Evolutionary conservation across 2,329 filamentous ascomycete genomes (phyloP).

Genomic region (Epichloe aotearoae): DNA sequence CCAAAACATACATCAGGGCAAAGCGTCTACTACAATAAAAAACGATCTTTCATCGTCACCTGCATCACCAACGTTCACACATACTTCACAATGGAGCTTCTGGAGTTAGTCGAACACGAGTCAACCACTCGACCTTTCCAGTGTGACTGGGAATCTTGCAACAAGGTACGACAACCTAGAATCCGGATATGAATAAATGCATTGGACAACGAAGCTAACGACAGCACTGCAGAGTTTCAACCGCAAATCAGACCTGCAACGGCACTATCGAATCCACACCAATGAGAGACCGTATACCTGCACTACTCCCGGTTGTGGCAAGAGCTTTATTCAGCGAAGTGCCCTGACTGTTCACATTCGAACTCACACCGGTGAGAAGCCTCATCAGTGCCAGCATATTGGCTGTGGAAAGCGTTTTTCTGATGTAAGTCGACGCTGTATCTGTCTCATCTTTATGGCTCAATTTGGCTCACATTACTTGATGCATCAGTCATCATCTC

Average conservation of each 20-base stretch:
- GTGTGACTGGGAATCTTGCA: constrained; percentile 50
- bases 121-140: constrained; percentile 47
- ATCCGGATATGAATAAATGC: neutral
- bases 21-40: too few relatives aligned
- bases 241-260: constrained; percentile 56
- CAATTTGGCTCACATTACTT: constrained; percentile 5
- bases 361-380: constrained; percentile 60
- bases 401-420: constrained; percentile 58
- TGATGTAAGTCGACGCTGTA: constrained; percentile 36
- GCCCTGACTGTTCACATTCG: constrained; percentile 58
- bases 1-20: too few relatives aligned
- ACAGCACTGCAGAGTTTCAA: constrained; percentile 46
- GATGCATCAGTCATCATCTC: constrained; percentile 42
- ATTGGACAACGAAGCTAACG: neutral
- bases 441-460: neutral
- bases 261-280: constrained; percentile 59
- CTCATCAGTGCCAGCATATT: constrained; percentile 51
- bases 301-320: constrained; percentile 45
- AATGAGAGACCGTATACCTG: constrained; percentile 57
- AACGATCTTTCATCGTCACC: neutral
- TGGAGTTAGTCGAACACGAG: constrained; percentile 53
- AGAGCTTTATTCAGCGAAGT: constrained; percentile 60
- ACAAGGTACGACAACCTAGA: constrained; percentile 35
- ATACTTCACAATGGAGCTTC: constrained; percentile 39
- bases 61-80: neutral